Evolutionary conservation across 441 rosid genomes (phyloP).

Genomic region (Populus trichocarpa): DNA sequence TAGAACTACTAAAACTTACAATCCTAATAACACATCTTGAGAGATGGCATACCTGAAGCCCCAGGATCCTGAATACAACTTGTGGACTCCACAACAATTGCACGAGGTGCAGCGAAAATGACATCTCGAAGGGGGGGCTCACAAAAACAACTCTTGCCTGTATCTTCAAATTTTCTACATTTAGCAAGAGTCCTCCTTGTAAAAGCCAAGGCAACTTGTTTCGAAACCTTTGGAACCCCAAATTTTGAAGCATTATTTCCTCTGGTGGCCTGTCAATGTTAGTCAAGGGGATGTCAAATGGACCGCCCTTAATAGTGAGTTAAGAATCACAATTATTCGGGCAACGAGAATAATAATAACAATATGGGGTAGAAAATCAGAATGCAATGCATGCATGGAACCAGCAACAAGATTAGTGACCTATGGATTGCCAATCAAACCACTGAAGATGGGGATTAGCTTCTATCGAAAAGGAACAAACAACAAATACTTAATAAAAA

Average conservation of each 20-base stretch:
- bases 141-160: slow-evolving; percentile 55
- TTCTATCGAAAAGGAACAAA: neutral
- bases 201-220: slow-evolving; percentile 48
- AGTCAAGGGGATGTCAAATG: neutral
- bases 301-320: neutral
- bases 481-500: neutral
- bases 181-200: slow-evolving; percentile 51
- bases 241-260: slow-evolving; percentile 5
- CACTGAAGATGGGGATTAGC: neutral
- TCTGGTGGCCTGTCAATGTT: neutral
- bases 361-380: neutral
- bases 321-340: neutral
- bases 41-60: slow-evolving; percentile 31
- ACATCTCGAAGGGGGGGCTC: slow-evolving; percentile 53
- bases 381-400: neutral
- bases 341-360: neutral
- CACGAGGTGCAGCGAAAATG: slow-evolving; percentile 30
- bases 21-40: neutral
- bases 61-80: slow-evolving; percentile 13
- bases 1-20: neutral
- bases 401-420: neutral
- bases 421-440: neutral
- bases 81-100: slow-evolving; percentile 23
- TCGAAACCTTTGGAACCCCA: slow-evolving; percentile 47
- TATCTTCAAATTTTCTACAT: slow-evolving; percentile 49